These are phyloP conservation scores for Penicillium nucicola DNA, from an alignment of 495 filamentous ascomycete genomes.

Conservation along the genomic window DNA sequence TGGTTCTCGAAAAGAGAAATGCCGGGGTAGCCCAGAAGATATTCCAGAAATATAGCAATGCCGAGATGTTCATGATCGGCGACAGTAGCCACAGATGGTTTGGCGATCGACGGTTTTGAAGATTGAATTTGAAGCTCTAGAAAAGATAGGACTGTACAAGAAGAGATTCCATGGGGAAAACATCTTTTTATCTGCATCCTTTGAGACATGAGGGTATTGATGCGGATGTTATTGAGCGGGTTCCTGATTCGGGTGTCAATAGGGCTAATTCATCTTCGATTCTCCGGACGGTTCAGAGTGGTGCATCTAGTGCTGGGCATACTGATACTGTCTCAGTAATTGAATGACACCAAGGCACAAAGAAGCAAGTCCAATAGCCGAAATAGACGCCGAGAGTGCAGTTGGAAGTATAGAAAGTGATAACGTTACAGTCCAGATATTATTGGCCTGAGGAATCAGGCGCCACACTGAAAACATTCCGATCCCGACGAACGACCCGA, in stretches of 20 bases:
- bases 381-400: background rate
- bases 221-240: slow-evolving; percentile 6
- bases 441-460: background rate
- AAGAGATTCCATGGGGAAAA: background rate
- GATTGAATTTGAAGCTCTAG: background rate
- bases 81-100: background rate
- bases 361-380: too few species aligned
- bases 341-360: too few species aligned
- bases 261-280: background rate
- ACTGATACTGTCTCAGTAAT: too few species aligned
- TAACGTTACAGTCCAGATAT: background rate
- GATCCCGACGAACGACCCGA: background rate
- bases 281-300: background rate
- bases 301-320: too few species aligned
- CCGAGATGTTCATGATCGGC: slow-evolving; percentile 18
- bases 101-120: background rate
- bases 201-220: slow-evolving; percentile 2
- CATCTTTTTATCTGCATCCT: slow-evolving; percentile 1
- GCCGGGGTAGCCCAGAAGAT: slow-evolving; percentile 13
- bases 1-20: slow-evolving; percentile 1
- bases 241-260: slow-evolving; percentile 21
- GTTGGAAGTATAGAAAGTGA: background rate
- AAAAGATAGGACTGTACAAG: background rate
- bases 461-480: slow-evolving; percentile 1
- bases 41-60: slow-evolving; percentile 19